Conservation (phyloP, 352 stramenopile species). For the Peronosclerospora sorghi region DNA sequence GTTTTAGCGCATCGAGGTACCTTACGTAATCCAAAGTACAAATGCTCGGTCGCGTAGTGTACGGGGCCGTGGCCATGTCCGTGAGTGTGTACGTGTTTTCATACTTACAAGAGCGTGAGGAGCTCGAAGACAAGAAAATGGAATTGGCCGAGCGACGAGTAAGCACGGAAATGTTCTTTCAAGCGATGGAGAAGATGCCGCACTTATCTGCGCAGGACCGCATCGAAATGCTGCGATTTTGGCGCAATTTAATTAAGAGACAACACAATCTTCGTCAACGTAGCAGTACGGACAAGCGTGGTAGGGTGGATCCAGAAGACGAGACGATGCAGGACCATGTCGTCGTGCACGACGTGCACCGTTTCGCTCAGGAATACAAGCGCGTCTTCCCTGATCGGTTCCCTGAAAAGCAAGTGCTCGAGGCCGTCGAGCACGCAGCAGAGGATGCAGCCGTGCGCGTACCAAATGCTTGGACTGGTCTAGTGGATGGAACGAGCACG, state of each 20-base stretch:
- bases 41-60: slow-evolving; percentile 54
- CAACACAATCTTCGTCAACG: slow-evolving; percentile 4
- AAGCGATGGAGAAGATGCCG: slow-evolving; percentile 45
- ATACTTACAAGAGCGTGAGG: slow-evolving; percentile 69
- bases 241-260: slow-evolving; percentile 55
- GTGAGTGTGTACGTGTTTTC: slow-evolving; percentile 67
- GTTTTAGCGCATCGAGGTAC: too few species aligned
- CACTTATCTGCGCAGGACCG: slow-evolving; percentile 43
- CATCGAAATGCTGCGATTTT: slow-evolving; percentile 68
- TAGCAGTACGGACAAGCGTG: neutral
- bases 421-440: slow-evolving; percentile 36
- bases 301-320: neutral
- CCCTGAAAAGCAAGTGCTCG: slow-evolving; percentile 50
- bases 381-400: slow-evolving; percentile 75
- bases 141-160: slow-evolving; percentile 41
- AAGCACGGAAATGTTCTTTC: slow-evolving; percentile 46
- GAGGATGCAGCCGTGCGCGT: slow-evolving; percentile 20
- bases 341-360: slow-evolving; percentile 52
- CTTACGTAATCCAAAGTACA: too few species aligned
- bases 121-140: slow-evolving; percentile 50
- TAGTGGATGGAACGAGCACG: slow-evolving; percentile 65
- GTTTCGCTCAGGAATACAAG: slow-evolving; percentile 73
- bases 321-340: slow-evolving; percentile 1
- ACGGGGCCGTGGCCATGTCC: slow-evolving; percentile 72
- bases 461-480: slow-evolving; percentile 38